phyloP scores from a whole-genome alignment of 2,329 filamentous ascomycete genomes.

The Seiridium cupressi region DNA sequence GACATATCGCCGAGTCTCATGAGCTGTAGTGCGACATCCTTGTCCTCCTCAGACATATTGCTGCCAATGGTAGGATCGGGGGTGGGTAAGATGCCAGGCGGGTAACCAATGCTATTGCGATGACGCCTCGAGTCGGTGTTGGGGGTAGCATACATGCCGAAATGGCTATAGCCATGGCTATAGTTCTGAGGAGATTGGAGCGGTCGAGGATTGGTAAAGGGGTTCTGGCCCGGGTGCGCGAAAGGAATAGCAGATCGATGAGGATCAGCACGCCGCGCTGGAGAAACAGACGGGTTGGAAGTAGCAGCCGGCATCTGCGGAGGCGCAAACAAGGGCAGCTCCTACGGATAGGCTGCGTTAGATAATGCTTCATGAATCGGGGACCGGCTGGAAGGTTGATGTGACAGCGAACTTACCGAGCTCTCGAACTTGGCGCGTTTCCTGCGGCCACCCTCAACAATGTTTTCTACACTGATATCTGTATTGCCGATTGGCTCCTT shows the following conservation, averaged over 20 bases:
- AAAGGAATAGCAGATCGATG: conserved; percentile 73
- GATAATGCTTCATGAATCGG: conserved; percentile 29
- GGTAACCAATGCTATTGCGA: conserved; percentile 61
- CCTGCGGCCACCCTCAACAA: conserved; percentile 92
- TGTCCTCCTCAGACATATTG: conserved; percentile 91
- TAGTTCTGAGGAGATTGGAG: conserved; percentile 85
- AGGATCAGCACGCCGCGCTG: conserved; percentile 76
- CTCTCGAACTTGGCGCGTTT: conserved; percentile 96
- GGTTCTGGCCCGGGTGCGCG: conserved; percentile 72
- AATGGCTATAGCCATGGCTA: conserved; percentile 47
- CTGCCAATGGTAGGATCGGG: conserved; percentile 97
- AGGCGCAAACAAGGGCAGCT: conserved; percentile 91
- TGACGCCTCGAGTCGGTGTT: conserved; percentile 61
- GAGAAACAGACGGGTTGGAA: conserved; percentile 97
- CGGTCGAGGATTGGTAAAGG: conserved; percentile 73
- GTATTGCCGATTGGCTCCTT: conserved; percentile 90
- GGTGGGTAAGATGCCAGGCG: conserved; percentile 73
- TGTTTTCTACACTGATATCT: conserved; percentile 97
- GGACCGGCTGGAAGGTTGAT: conserved; percentile 5
- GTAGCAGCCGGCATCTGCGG: conserved; percentile 89
- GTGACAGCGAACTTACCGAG: conserved; percentile 69
- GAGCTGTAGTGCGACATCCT: conserved; percentile 92
- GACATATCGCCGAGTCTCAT: conserved; percentile 95
- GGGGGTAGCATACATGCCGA: conserved; percentile 62
- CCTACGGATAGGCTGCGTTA: conserved; percentile 50